Evolutionary conservation across 768 basidiomycete genomes (phyloP), one percentile per base, ranked within the genome.

Genomic region (Tricholoma sp.): DNA sequence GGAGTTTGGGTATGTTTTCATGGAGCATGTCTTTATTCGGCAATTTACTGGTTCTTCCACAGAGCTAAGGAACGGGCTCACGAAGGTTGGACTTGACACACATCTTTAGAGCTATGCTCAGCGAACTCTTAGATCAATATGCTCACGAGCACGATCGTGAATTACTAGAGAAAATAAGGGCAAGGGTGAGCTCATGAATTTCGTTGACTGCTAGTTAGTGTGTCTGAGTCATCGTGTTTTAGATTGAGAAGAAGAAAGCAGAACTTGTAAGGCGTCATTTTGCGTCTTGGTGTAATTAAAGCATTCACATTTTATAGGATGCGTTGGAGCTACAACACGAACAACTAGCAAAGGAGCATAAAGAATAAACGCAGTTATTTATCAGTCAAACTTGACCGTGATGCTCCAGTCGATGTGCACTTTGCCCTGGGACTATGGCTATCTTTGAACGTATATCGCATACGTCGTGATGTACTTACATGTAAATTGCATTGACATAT

Each of bases 1-100:
- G 67, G 82, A 76, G 52, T 89, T 89, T 73, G 78, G 76, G 88
- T 86, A 52, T n/a, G 70, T 68, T 13, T 39, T 11, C 48, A 42
- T 41, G 55, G 24, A 58, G 55, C 61, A 63, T 61, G 57, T 51
- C 47, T 37, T 66, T 65, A 51, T 54, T 58, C 59, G 57, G 60
- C 13, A 53, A 57, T 41, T n/a, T 36, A 18, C 53, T 34, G 18
- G 48, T 18, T 45, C 13, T 17, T 50, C 18, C 68, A 36, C 68
- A 90, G 88, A 64, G 82, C 83, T 70, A 89, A 82, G 70, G 88
- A 89, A 69, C 84, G 80, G 66, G 88, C 87, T 17, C 80, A 87
- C 52, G 88, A 90, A 56, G 67, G 70, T 69, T 56, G 10, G 12
- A n/a, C 13, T 7, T 20, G n/a, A 24, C 13, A 52, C 32, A 18